Conservation (phyloP, 2,329 filamentous ascomycete genomes). For the Penicillium olsonii region DNA sequence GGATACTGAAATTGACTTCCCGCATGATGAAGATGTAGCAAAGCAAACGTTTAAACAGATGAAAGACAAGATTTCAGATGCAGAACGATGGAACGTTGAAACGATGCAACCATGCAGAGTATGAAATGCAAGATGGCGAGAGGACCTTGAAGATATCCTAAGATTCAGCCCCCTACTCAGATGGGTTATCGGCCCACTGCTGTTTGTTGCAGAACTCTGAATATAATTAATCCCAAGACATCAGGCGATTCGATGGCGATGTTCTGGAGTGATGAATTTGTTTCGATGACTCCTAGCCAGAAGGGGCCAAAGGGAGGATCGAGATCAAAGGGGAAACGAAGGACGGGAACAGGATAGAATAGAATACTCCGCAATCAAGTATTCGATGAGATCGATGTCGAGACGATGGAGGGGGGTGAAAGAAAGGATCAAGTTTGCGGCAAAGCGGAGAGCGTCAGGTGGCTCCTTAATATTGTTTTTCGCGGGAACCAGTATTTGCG, state of each 20-base stretch:
- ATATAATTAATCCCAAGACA: conserved; percentile 20
- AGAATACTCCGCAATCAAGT: conserved; percentile 2
- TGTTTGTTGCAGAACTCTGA: conserved; percentile 11
- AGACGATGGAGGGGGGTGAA: conserved; percentile 14
- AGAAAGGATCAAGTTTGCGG: conserved; percentile 16
- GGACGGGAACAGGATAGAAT: conserved; percentile 11
- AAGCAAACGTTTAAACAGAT: not conserved
- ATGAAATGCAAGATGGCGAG: conserved; percentile 11
- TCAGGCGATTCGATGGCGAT: conserved; percentile 14
- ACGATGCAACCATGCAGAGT: conserved; percentile 11
- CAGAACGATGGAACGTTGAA: conserved; percentile 1
- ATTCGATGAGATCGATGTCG: conserved; percentile 12
- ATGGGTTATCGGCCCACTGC: conserved; percentile 15
- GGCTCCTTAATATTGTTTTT: conserved; percentile 31
- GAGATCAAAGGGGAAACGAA: conserved; percentile 5
- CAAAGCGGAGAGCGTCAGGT: conserved; percentile 33
- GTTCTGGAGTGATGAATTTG: not conserved
- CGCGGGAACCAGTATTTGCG: conserved; percentile 21
- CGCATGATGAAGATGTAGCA: conserved; percentile 69
- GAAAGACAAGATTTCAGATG: conserved; percentile 7
- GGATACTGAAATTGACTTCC: conserved; percentile 99
- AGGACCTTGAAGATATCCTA: conserved; percentile 21
- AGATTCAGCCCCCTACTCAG: conserved; percentile 21
- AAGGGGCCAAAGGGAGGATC: conserved; percentile 9
- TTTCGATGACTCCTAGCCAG: conserved; percentile 8